These are phyloP conservation scores for Chytriomyces sp. DNA, from an alignment of 192 early-diverging fungal species.

Conservation along the genomic window DNA sequence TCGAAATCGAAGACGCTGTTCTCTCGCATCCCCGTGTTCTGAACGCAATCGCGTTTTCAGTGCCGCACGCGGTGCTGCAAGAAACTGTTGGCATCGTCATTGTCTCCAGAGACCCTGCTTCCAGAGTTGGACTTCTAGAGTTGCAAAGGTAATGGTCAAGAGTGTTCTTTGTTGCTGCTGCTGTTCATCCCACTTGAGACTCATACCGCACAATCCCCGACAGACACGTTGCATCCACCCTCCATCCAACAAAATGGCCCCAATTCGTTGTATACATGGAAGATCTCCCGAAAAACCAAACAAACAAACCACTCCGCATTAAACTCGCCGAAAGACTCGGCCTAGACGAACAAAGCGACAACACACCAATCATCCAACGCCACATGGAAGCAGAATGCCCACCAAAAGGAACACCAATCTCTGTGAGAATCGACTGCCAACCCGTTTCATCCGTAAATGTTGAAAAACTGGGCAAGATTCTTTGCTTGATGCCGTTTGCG, in stretches of 20 bases:
- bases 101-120: slow-evolving; percentile 15
- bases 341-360: slow-evolving; percentile 43
- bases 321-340: slow-evolving; percentile 47
- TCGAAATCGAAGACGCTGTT: slow-evolving; percentile 79
- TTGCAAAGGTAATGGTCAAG: slow-evolving; percentile 31
- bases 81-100: slow-evolving; percentile 54
- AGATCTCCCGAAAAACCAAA: slow-evolving; percentile 49
- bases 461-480: neutral
- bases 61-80: slow-evolving; percentile 50
- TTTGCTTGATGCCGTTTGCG: neutral
- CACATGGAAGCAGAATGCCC: slow-evolving; percentile 40
- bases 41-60: slow-evolving; percentile 51
- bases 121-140: slow-evolving; percentile 27
- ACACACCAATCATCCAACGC: slow-evolving; percentile 27
- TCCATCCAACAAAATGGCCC: slow-evolving; percentile 52
- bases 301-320: slow-evolving; percentile 50
- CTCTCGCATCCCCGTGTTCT: slow-evolving; percentile 39
- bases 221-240: slow-evolving; percentile 35
- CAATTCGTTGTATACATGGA: slow-evolving; percentile 53
- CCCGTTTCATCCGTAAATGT: neutral
- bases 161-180: too few species aligned
- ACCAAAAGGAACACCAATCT: neutral
- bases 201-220: neutral
- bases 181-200: neutral
- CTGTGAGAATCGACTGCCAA: neutral